Base-by-base conservation (phyloP, 768 basidiomycete species). In the Boletus reticulatus region DNA sequence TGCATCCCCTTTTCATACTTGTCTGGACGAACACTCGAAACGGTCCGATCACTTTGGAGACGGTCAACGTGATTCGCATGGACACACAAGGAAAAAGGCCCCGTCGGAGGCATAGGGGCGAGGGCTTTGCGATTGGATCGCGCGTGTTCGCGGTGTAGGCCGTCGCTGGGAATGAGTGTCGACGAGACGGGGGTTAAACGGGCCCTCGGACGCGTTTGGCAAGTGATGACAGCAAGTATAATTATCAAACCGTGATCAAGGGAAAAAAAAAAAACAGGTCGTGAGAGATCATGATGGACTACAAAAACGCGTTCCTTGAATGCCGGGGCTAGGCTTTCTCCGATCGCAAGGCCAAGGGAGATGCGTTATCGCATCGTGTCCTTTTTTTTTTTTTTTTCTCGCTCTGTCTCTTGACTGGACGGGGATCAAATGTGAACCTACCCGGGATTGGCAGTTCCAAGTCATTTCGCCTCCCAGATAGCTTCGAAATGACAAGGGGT, bases 391-490 rank as follows among this genome's bases (percentile, higher is more conserved):
- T 24, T 24, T 9, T 3, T 39, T 29, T 29, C 9, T 24, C 5
- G 24, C 27, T n/a, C n/a, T n/a, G n/a, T 29, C 27, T 29, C 2
- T 8, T 29, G 22, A 17, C 19, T 55, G n/a, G 59, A 65, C 65
- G 65, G 65, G 63, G 65, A 66, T 67, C 64, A 65, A 42, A 48
- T 19, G 29, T 9, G 27, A 29, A 34, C 37, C 3, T 8, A 9
- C 24, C 41, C 34, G 38, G 39, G 47, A 59, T 45, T 59, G 57
- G 58, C 41, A 61, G 38, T 6, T 48, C 1, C 56, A 43, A 11
- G 17, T 55, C 65, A 67, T 65, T 68, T 66, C 63, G 66, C 60
- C 50, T 68, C 65, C 60, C 51, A 38, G 17, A 20, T 1, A 9
- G 38, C 52, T 60, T 64, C 62, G 50, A 43, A 43, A 43, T 43